A percentile compares a stretch with the other conserved stretches of the same genome.
These are phyloP conservation scores for Mortierella sp. DNA, from an alignment of 371 early-diverging fungal species.

Conservation along the genomic window DNA sequence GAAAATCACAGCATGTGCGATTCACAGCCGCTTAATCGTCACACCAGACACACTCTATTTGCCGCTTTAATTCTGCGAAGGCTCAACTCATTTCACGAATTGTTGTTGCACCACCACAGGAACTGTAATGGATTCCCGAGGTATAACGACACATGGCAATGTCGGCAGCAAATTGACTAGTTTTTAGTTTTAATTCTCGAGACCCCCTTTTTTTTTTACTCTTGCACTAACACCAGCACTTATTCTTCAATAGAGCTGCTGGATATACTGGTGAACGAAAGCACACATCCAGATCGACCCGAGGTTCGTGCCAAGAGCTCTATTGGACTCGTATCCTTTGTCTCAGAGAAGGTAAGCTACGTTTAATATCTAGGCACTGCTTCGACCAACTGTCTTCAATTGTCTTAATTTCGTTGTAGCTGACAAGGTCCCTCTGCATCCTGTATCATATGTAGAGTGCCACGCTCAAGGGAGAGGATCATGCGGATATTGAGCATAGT, in stretches of 20 bases:
- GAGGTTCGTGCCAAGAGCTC: constrained; percentile 45
- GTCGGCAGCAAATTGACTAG: not conserved
- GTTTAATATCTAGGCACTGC: not conserved
- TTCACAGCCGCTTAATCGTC: no score
- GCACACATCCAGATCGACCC: constrained; percentile 27
- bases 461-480: not conserved
- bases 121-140: constrained; percentile 12
- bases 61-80: no score
- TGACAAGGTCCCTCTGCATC: not conserved
- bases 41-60: no score
- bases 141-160: constrained; percentile 10
- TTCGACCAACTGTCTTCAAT: not conserved
- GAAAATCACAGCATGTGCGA: no score
- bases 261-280: constrained; percentile 20
- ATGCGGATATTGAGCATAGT: not conserved
- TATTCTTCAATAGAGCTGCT: constrained; percentile 18
- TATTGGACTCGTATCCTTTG: constrained; percentile 32
- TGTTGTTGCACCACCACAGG: not conserved
- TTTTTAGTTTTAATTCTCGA: not conserved
- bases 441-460: not conserved
- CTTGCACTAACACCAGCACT: no score
- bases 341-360: constrained; percentile 9
- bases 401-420: not conserved
- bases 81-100: no score
- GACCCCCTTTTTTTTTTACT: not conserved